A percentile compares a stretch with the other conserved stretches of the same genome.
Conservation (phyloP, 306 rosid species). For the Corylus americana region DNA sequence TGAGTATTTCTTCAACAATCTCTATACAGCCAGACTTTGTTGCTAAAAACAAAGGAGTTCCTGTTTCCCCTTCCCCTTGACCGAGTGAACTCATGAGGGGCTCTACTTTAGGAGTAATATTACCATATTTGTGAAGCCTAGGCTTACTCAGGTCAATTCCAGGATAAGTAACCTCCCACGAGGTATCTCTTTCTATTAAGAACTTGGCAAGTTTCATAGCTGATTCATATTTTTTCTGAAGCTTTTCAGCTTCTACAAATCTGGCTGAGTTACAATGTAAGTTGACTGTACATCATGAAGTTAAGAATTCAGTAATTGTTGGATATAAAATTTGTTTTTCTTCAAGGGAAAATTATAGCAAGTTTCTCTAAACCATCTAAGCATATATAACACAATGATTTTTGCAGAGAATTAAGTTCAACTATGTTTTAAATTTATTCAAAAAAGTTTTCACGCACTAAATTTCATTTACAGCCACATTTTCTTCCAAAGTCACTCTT, state of each 20-base stretch:
- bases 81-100: background rate
- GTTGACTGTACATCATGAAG: background rate
- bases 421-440: too few species aligned
- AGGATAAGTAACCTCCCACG: background rate
- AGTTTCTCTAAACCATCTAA: background rate
- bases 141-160: background rate
- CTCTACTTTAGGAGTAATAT: background rate
- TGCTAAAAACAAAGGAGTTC: background rate
- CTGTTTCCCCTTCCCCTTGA: background rate
- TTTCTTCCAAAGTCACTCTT: too few species aligned
- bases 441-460: too few species aligned
- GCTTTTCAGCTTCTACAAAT: background rate
- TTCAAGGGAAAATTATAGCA: background rate
- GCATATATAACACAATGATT: too few species aligned
- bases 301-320: background rate
- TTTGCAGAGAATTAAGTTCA: background rate
- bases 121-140: background rate
- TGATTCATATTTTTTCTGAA: background rate
- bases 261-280: background rate
- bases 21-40: background rate
- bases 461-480: too few species aligned
- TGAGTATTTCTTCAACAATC: background rate
- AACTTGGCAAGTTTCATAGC: background rate
- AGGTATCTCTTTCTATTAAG: background rate
- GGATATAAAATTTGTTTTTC: background rate